phyloP scores from a whole-genome alignment of 176 grass and related monocot species.

The Bromus sterilis region DNA sequence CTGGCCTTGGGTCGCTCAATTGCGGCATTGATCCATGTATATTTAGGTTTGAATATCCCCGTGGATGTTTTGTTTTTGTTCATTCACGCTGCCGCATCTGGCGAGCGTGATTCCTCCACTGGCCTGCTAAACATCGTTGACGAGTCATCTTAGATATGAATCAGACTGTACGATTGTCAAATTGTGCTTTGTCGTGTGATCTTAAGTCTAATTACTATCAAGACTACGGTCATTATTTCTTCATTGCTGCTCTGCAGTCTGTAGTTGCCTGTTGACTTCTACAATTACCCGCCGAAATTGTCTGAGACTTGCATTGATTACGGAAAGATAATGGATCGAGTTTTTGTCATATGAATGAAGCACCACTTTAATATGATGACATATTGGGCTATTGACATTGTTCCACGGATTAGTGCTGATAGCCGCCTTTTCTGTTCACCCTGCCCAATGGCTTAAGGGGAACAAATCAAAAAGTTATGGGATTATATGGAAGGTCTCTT shows the following conservation, averaged over 20 bases:
- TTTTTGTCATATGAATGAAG: background rate
- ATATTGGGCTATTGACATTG: background rate
- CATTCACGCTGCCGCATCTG: background rate
- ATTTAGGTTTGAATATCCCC: background rate
- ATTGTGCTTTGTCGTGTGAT: background rate
- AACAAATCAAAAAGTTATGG: background rate
- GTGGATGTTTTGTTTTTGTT: background rate
- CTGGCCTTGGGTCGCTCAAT: slow-evolving; percentile 1
- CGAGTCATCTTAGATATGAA: background rate
- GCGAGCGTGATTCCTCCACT: background rate
- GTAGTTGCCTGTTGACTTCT: background rate
- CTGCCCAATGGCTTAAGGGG: background rate
- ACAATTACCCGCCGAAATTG: background rate
- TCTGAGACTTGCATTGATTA: background rate
- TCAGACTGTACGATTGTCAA: background rate
- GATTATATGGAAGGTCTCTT: background rate
- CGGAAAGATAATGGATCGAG: background rate
- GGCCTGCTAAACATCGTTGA: background rate
- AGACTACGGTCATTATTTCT: background rate
- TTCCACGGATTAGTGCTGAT: background rate
- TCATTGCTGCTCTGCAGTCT: background rate
- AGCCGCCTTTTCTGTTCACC: background rate
- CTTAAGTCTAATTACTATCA: background rate
- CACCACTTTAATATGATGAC: background rate
- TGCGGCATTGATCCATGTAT: background rate